These are phyloP conservation scores for Adiantum capillusveneris DNA, from an alignment of 75 land plant genomes.

Conservation along the genomic window DNA sequence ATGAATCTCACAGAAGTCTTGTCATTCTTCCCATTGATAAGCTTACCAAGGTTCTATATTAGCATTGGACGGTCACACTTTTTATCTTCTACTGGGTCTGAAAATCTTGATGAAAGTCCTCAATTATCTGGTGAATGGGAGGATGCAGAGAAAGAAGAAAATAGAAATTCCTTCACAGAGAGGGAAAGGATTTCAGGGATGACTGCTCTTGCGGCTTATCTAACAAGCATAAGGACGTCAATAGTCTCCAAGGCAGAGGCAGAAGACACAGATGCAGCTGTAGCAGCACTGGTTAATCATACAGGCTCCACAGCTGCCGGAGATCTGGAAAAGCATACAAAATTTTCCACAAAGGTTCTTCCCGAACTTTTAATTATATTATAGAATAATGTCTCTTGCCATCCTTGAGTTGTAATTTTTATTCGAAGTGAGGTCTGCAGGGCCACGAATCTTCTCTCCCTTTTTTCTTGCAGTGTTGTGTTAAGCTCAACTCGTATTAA, in stretches of 20 bases:
- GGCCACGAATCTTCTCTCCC: too few species aligned
- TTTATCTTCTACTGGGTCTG: background rate
- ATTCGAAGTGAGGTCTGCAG: too few species aligned
- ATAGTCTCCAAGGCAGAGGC: conserved; percentile 83
- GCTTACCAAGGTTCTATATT: conserved; percentile 44
- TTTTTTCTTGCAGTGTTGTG: too few species aligned
- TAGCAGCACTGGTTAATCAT: conserved; percentile 69
- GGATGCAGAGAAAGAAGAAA: conserved; percentile 36
- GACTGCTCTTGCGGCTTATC: conserved; percentile 61
- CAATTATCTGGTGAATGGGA: conserved; percentile 49
- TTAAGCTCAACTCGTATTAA: too few species aligned
- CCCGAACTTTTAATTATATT: too few species aligned
- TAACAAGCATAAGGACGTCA: conserved; percentile 59
- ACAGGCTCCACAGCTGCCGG: too few species aligned
- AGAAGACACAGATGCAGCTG: conserved; percentile 85
- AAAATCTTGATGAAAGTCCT: conserved; percentile 4
- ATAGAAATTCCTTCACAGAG: background rate
- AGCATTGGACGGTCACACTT: background rate
- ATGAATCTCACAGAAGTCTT: conserved; percentile 69
- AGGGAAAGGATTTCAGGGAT: conserved; percentile 10
- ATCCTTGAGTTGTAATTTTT: too few species aligned
- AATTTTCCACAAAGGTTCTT: conserved; percentile 46
- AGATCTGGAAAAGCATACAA: conserved; percentile 9
- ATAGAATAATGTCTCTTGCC: too few species aligned
- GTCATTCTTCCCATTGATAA: conserved; percentile 63